Percentiles rank a stretch among this genome's conserved stretches.
These are phyloP conservation scores for Tilletiaria anomala DNA, from an alignment of 1,284 basidiomycete genomes.

Conservation along the genomic window DNA sequence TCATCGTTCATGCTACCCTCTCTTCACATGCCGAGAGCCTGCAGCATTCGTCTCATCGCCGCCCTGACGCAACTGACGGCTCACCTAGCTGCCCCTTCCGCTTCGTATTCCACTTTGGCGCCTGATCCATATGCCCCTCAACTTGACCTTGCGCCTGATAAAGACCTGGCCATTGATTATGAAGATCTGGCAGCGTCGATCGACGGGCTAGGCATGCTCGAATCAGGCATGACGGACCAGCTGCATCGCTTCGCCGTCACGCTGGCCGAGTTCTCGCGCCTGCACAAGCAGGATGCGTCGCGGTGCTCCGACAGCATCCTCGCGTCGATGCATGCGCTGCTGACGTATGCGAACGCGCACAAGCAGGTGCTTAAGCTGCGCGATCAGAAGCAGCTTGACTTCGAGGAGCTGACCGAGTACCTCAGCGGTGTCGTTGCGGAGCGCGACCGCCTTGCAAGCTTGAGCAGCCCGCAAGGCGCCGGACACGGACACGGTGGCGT, in stretches of 20 bases:
- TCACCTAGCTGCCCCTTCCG: too few relatives aligned
- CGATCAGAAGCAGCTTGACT: conserved; percentile 96
- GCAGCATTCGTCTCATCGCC: background rate
- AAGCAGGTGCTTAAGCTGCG: conserved; percentile 79
- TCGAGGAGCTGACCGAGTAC: conserved; percentile 92
- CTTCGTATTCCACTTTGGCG: conserved; percentile 2
- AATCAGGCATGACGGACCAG: conserved; percentile 92
- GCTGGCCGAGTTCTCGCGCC: conserved; percentile 55
- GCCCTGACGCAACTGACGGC: background rate
- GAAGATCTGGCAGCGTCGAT: conserved; percentile 88
- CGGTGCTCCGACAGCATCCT: conserved; percentile 54
- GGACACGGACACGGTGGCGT: conserved; percentile 39
- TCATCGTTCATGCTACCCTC: background rate
- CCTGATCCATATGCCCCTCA: conserved; percentile 28
- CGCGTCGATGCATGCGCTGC: conserved; percentile 69
- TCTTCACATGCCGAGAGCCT: background rate
- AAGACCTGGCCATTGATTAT: conserved; percentile 72
- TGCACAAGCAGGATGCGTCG: conserved; percentile 19
- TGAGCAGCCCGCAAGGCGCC: conserved; percentile 24
- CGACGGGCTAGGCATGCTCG: conserved; percentile 89
- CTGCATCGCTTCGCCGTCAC: conserved; percentile 91
- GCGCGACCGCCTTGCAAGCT: conserved; percentile 58
- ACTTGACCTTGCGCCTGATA: conserved; percentile 13
- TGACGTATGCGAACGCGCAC: conserved; percentile 77
- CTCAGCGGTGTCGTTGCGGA: conserved; percentile 77